Conservation (phyloP, 495 filamentous ascomycete species). For the Amniculicola lignicola region DNA sequence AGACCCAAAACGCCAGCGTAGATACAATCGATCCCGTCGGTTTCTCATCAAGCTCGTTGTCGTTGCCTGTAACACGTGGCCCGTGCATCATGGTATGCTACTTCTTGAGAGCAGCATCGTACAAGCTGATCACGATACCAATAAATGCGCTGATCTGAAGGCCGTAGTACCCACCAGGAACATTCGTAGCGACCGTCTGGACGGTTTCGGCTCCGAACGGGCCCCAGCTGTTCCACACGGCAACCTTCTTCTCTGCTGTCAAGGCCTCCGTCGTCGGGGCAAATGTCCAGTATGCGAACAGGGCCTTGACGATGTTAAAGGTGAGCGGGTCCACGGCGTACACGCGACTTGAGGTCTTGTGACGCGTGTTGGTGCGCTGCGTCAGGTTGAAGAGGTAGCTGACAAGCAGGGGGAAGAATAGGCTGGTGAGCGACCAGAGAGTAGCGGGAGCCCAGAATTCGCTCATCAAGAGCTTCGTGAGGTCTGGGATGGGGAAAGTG, state of each 20-base stretch:
- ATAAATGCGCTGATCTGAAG: slow-evolving; percentile 69
- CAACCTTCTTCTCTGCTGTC: neutral
- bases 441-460: slow-evolving; percentile 79
- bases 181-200: slow-evolving; percentile 57
- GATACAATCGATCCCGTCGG: too few relatives aligned
- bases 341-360: slow-evolving; percentile 35
- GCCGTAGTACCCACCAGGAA: slow-evolving; percentile 70
- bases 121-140: slow-evolving; percentile 66
- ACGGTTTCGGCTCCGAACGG: slow-evolving; percentile 57
- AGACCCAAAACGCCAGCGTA: too few relatives aligned
- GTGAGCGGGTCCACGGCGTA: slow-evolving; percentile 76
- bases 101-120: slow-evolving; percentile 80
- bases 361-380: slow-evolving; percentile 42
- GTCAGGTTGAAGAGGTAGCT: slow-evolving; percentile 89
- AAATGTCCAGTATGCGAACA: slow-evolving; percentile 77
- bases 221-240: slow-evolving; percentile 64
- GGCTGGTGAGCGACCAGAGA: slow-evolving; percentile 71
- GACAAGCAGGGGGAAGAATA: slow-evolving; percentile 63
- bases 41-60: too few relatives aligned
- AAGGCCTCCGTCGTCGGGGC: neutral
- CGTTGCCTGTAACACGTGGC: too few relatives aligned
- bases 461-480: slow-evolving; percentile 72
- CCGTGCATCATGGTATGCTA: slow-evolving; percentile 33
- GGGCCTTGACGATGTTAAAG: slow-evolving; percentile 82
- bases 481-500: slow-evolving; percentile 68